A percentile compares a stretch with the other conserved stretches of the same genome.
phyloP scores from a whole-genome alignment of 2,329 filamentous ascomycete genomes.

The Colletotrichum acutatum region DNA sequence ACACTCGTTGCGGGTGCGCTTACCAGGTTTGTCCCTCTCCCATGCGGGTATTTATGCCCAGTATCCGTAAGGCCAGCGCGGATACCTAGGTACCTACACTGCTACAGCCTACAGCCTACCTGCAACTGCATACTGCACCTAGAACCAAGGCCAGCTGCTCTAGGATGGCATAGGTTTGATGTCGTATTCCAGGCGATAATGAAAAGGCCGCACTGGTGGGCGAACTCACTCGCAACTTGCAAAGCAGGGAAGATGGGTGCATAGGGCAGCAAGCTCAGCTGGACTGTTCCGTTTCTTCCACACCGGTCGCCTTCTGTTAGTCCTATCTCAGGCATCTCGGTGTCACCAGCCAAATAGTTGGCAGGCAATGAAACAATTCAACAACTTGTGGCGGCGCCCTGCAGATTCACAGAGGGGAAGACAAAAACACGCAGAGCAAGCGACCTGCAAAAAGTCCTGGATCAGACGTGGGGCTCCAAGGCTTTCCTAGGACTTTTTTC shows the following conservation, averaged over 20 bases:
- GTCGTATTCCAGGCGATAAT: conserved; percentile 1
- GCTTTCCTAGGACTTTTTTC: conserved; percentile 33
- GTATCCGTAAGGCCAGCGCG: not conserved
- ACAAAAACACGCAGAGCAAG: not conserved
- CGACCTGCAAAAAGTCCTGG: conserved; percentile 15
- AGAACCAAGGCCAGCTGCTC: not conserved
- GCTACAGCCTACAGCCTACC: not conserved
- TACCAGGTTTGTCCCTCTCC: conserved; percentile 1
- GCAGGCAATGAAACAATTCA: conserved; percentile 1
- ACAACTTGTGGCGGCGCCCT: conserved; percentile 16
- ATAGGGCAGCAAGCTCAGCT: not conserved
- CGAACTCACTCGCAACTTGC: not conserved
- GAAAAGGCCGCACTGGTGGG: not conserved
- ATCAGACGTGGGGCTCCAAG: conserved; percentile 30
- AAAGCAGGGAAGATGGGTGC: not conserved
- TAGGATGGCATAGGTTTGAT: conserved; percentile 2
- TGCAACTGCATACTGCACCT: not conserved
- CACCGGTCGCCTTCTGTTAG: not conserved
- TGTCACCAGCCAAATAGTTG: not conserved
- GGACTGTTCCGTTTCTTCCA: not conserved
- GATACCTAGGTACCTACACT: not conserved
- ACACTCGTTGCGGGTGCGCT: conserved; percentile 1
- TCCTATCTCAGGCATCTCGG: not conserved
- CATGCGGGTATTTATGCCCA: not conserved
- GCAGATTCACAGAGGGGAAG: not conserved